Evolutionary conservation across 306 rosid genomes (phyloP).

Genomic region (Pyrus pyrifolia): DNA sequence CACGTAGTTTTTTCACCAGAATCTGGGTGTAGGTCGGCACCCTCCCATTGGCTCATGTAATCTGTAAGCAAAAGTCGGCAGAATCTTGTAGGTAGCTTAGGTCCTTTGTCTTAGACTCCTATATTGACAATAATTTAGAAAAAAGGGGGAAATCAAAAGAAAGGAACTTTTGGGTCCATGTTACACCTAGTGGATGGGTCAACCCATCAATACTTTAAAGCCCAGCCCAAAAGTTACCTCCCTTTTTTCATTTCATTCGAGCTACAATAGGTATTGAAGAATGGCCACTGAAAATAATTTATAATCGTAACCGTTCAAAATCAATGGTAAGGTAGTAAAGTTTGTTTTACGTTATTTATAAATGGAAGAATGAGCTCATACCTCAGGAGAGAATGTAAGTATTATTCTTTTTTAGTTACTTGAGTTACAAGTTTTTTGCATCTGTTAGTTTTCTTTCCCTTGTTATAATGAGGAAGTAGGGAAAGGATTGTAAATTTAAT

Average conservation of each 20-base stretch:
- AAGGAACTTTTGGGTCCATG: not conserved
- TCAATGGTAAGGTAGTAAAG: no score
- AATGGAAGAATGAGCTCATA: no score
- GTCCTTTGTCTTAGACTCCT: not conserved
- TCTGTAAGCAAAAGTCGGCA: not conserved
- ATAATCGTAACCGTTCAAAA: no score
- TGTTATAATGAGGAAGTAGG: not conserved
- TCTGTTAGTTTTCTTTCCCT: not conserved
- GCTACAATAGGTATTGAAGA: no score
- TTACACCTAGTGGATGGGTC: not conserved
- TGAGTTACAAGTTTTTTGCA: not conserved
- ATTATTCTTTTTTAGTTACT: no score
- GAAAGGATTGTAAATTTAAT: not conserved
- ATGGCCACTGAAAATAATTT: no score
- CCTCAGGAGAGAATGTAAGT: no score
- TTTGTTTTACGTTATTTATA: no score
- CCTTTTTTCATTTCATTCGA: no score
- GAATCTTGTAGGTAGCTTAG: slow-evolving; percentile 1
- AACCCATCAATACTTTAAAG: not conserved
- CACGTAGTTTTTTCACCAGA: not conserved
- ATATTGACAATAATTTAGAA: not conserved
- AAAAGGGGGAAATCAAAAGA: not conserved
- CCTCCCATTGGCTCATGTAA: slow-evolving; percentile 3
- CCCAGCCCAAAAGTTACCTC: not conserved
- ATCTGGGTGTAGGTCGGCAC: slow-evolving; percentile 8